Conservation (phyloP, 1,284 basidiomycete genomes). For the Limonomyces culmigenus region DNA sequence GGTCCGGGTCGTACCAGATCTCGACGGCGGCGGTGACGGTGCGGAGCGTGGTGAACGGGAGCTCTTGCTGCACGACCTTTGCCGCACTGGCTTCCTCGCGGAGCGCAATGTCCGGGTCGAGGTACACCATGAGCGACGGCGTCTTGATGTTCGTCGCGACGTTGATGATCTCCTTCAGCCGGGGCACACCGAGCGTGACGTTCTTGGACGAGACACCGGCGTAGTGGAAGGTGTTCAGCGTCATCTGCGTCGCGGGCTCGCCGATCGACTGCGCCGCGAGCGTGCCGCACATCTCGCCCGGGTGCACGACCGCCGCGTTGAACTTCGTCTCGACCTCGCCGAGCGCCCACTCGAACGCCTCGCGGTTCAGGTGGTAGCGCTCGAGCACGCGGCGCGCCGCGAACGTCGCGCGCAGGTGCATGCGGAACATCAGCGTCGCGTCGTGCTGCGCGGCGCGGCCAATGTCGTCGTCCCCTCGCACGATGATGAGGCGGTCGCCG, state of each 20-base stretch:
- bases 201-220: slow-evolving; percentile 97
- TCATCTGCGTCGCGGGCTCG: slow-evolving; percentile 99
- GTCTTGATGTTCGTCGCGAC: slow-evolving; percentile 98
- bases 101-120: slow-evolving; percentile 42
- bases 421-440: slow-evolving; percentile 84
- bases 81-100: slow-evolving; percentile 43
- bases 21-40: slow-evolving; percentile 94
- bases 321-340: slow-evolving; percentile 95
- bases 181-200: slow-evolving; percentile 95
- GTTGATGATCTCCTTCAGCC: slow-evolving; percentile 98
- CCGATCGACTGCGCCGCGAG: slow-evolving; percentile 97
- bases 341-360: slow-evolving; percentile 95
- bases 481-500: slow-evolving; percentile 59
- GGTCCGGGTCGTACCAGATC: slow-evolving; percentile 97
- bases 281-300: slow-evolving; percentile 98
- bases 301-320: slow-evolving; percentile 80
- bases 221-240: slow-evolving; percentile 95
- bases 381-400: slow-evolving; percentile 76
- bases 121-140: slow-evolving; percentile 85
- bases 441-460: slow-evolving; percentile 73
- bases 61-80: slow-evolving; percentile 82
- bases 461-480: slow-evolving; percentile 73
- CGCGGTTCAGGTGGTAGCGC: slow-evolving; percentile 69
- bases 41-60: slow-evolving; percentile 88
- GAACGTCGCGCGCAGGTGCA: slow-evolving; percentile 82